Conservation (phyloP, 2,329 filamentous ascomycete species). For the Dactylonectria macrodidyma region DNA sequence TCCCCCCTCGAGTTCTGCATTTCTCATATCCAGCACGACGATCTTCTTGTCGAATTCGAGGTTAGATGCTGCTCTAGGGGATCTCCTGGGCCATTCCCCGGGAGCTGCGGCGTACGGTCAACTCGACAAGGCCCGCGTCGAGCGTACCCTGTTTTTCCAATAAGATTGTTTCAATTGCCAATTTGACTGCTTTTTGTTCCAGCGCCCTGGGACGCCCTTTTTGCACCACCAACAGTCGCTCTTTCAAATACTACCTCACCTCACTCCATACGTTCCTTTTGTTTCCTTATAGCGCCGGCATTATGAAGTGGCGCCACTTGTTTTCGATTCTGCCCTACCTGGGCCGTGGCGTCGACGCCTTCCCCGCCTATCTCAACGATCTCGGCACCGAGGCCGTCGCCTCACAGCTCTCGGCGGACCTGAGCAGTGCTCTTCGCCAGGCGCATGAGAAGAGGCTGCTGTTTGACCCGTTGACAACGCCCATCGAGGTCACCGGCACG, state of each 20-base stretch:
- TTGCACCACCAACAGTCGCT: background rate
- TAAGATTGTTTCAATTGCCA: conserved; percentile 20
- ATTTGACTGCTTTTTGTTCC: conserved; percentile 1
- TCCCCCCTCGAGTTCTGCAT: background rate
- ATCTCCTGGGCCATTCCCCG: background rate
- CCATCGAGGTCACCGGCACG: conserved; percentile 40
- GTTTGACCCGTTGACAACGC: conserved; percentile 34
- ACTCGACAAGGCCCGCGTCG: background rate
- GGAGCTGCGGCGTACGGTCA: background rate
- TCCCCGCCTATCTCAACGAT: conserved; percentile 7
- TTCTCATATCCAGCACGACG: background rate
- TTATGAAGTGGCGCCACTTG: conserved; percentile 23
- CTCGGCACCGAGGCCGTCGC: background rate
- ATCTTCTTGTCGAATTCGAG: background rate
- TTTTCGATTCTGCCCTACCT: conserved; percentile 11
- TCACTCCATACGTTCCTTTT: conserved; percentile 1
- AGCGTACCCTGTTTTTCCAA: conserved; percentile 6
- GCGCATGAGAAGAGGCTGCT: conserved; percentile 37
- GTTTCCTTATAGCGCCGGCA: background rate
- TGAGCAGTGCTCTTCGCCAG: conserved; percentile 28
- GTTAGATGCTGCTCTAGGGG: background rate
- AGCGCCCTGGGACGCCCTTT: background rate
- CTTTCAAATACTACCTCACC: background rate
- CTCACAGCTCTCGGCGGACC: conserved; percentile 9
- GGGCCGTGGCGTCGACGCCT: conserved; percentile 11